These are phyloP conservation scores for Cercophora newfieldiana DNA, from an alignment of 495 filamentous ascomycete species.

Conservation along the genomic window DNA sequence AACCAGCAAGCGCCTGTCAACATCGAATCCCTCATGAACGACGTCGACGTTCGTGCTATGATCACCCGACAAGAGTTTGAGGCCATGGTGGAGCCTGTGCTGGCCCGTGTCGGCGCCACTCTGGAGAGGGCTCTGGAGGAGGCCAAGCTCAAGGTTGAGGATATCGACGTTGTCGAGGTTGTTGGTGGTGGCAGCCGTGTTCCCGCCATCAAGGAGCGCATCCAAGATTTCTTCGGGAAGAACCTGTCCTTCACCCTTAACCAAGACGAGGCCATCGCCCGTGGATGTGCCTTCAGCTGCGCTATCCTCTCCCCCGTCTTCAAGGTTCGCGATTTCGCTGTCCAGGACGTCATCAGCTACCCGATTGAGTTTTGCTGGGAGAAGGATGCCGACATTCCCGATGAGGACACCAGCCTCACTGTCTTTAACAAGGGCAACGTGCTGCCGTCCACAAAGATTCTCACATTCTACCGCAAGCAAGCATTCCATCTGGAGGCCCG, in stretches of 20 bases:
- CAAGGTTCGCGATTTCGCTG: conserved; percentile 95
- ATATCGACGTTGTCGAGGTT: conserved; percentile 93
- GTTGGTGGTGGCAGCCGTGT: conserved; percentile 96
- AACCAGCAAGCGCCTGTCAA: conserved; percentile 92
- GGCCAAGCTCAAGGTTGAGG: conserved; percentile 82
- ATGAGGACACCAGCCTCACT: conserved; percentile 95
- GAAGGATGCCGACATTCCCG: conserved; percentile 96
- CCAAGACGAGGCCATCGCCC: conserved; percentile 95
- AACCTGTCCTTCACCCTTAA: conserved; percentile 93
- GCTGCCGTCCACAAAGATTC: conserved; percentile 98
- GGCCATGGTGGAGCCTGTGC: conserved; percentile 79
- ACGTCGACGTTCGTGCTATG: conserved; percentile 84
- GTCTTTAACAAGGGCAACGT: conserved; percentile 98
- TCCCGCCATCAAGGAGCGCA: conserved; percentile 84
- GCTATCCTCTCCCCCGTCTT: conserved; percentile 97
- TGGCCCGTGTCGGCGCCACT: conserved; percentile 70
- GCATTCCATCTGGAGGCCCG: conserved; percentile 94
- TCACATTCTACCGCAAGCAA: conserved; percentile 99
- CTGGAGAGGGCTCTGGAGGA: conserved; percentile 90
- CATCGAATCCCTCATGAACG: conserved; percentile 99
- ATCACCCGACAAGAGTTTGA: conserved; percentile 95
- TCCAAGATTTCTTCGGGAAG: conserved; percentile 91
- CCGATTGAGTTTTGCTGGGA: conserved; percentile 99
- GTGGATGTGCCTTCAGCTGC: conserved; percentile 96
- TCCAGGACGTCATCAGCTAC: conserved; percentile 97